Evolutionary conservation across 176 grass and related monocot species (phyloP).

Genomic region (Musa acuminata): DNA sequence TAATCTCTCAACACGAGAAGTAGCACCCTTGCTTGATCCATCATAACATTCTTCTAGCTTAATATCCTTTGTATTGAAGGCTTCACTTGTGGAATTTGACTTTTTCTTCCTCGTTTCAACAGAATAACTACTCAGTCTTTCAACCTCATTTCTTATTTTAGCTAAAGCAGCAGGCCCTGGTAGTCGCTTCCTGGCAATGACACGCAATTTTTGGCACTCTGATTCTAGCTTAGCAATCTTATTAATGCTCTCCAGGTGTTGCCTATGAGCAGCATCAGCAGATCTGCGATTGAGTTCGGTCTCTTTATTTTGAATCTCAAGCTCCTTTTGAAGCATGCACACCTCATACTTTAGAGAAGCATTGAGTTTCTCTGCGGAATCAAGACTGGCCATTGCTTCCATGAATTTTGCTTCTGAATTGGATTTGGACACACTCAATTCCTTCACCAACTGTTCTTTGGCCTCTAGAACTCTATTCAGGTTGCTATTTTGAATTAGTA

Average conservation of each 20-base stretch:
- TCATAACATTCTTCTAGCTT: not conserved
- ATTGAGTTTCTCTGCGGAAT: constrained; percentile 48
- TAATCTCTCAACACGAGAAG: constrained; percentile 27
- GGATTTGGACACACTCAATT: constrained; percentile 34
- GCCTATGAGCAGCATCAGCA: constrained; percentile 46
- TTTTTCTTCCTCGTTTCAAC: constrained; percentile 22
- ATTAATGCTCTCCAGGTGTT: constrained; percentile 48
- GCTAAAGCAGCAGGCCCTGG: constrained; percentile 65
- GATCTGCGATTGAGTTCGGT: constrained; percentile 57
- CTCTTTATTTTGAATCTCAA: constrained; percentile 67
- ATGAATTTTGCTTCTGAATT: constrained; percentile 28
- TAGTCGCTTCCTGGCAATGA: constrained; percentile 63
- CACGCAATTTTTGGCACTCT: constrained; percentile 75
- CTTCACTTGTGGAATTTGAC: constrained; percentile 15
- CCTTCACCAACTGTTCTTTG: constrained; percentile 50
- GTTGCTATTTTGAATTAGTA: constrained; percentile 42
- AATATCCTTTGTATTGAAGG: not conserved
- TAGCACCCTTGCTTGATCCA: constrained; percentile 9
- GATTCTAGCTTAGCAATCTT: constrained; percentile 48
- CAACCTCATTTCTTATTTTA: constrained; percentile 77
- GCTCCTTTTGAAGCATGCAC: constrained; percentile 67
- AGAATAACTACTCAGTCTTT: constrained; percentile 16
- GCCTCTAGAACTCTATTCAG: constrained; percentile 30
- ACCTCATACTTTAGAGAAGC: constrained; percentile 64
- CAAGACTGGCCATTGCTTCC: constrained; percentile 38